Percentiles rank a stretch among this genome's conserved stretches.
Conservation (phyloP, 148 eudicot species). For the Rhododendron griersonianum region DNA sequence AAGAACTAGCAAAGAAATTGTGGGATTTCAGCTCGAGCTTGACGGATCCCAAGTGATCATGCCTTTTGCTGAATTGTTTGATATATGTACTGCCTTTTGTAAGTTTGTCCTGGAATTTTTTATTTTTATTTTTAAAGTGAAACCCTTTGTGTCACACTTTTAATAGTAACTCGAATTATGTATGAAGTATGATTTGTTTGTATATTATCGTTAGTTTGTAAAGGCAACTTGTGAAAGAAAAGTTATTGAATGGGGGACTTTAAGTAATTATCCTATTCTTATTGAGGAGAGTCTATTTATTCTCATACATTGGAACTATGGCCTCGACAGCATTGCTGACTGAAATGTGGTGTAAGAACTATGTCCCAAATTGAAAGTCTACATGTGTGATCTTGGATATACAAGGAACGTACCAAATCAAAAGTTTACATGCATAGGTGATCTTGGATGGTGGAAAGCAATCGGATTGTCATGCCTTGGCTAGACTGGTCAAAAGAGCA, state of each 20-base stretch:
- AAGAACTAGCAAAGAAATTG: conserved; percentile 51
- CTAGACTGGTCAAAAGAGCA: no score
- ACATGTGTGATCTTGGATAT: no score
- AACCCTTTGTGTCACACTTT: background rate
- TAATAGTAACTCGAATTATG: background rate
- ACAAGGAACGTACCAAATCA: no score
- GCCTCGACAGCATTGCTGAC: background rate
- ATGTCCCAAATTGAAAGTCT: no score
- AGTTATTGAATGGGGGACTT: background rate
- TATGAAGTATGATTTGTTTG: background rate
- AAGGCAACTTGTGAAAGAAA: background rate
- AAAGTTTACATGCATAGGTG: no score
- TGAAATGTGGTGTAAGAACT: background rate
- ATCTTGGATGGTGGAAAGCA: no score
- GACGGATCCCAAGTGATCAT: conserved; percentile 22
- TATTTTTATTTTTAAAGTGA: background rate
- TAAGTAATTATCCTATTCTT: background rate
- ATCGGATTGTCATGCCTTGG: no score
- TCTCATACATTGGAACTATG: background rate
- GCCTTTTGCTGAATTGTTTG: background rate
- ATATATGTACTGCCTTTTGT: background rate
- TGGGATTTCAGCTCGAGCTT: conserved; percentile 71
- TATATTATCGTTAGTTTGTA: background rate
- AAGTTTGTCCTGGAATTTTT: background rate
- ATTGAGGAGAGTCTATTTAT: background rate